Evolutionary conservation across 2,329 filamentous ascomycete genomes (phyloP), one percentile per base, ranked within the genome.

Genomic region (Fusarium verticillioides): DNA sequence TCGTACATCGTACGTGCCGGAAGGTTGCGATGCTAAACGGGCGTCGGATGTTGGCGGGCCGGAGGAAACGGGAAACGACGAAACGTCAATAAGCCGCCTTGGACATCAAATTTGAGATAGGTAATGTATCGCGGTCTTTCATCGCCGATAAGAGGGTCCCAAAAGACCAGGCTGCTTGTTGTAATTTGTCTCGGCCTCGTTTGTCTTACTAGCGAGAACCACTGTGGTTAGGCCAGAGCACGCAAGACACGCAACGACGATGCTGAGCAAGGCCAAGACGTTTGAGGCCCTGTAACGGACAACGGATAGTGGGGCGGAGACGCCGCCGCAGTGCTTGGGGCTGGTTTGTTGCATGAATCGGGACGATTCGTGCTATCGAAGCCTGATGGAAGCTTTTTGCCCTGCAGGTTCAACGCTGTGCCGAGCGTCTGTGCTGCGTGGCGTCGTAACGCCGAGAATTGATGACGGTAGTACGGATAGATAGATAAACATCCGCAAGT

Each of bases 311-410:
- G 76, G 72, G 72, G 74, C 74, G 75, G 74, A 57, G 52, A 73
- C 70, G 66, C 74, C 76, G 73, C 57, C 39, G 49, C 46, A 72
- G 62, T 37, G 64, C 58, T 65, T 74, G 64, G 71, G 71, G 71
- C 69, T 77, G 47, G 69, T 63, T 72, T 63, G 49, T 68, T 69
- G 70, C 73, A 71, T 63, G 62, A 68, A 67, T 65, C 65, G 66
- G 67, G 66, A 73, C 68, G 74, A 77, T 75, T 78, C 75, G 75
- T 75, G 74, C 58, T 75, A 76, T 78, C 73, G 77, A 78, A 78
- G 75, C 75, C 65, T 64, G 63, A 77, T 78, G 62, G 77, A 78
- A 78, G 77, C 75, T 77, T 77, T 69, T 72, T 75, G 61, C 62
- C 62, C 68, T 66, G 67, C 57, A 70, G 59, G 59, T 70, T 53